A percentile compares a stretch with the other conserved stretches of the same genome.
Evolutionary conservation across 306 rosid species (phyloP).

Genomic region (Cucurbita argyrosperma): DNA sequence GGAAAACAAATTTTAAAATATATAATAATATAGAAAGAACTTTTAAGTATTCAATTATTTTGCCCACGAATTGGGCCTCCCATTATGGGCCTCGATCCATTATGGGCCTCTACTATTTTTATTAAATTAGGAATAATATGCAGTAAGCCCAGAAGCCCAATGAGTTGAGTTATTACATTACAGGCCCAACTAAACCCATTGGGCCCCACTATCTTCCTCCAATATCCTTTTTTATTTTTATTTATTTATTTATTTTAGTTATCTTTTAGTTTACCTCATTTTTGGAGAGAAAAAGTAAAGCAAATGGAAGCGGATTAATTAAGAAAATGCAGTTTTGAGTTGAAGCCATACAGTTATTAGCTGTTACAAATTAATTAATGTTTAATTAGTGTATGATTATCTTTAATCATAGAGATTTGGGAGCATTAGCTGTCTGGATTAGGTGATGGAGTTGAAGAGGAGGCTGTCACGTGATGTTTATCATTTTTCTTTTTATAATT

Average conservation of each 20-base stretch:
- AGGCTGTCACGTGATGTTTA: neutral
- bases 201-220: neutral
- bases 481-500: neutral
- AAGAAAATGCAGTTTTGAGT: neutral
- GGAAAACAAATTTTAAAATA: neutral
- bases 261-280: too few relatives aligned
- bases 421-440: slow-evolving; percentile 8
- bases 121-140: too few relatives aligned
- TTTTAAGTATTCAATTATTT: neutral
- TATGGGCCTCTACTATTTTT: too few relatives aligned
- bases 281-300: neutral
- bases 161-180: neutral
- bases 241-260: too few relatives aligned
- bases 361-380: neutral
- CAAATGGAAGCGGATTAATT: neutral
- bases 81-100: too few relatives aligned
- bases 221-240: neutral
- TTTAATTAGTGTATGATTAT: slow-evolving; percentile 5
- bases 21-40: neutral
- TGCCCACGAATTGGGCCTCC: neutral
- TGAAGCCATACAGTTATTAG: neutral
- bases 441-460: neutral
- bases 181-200: neutral
- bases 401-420: slow-evolving; percentile 8
- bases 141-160: neutral